These are phyloP conservation scores for Aspergillus spinulosporus DNA, from an alignment of 2,329 filamentous ascomycete genomes.

Conservation along the genomic window DNA sequence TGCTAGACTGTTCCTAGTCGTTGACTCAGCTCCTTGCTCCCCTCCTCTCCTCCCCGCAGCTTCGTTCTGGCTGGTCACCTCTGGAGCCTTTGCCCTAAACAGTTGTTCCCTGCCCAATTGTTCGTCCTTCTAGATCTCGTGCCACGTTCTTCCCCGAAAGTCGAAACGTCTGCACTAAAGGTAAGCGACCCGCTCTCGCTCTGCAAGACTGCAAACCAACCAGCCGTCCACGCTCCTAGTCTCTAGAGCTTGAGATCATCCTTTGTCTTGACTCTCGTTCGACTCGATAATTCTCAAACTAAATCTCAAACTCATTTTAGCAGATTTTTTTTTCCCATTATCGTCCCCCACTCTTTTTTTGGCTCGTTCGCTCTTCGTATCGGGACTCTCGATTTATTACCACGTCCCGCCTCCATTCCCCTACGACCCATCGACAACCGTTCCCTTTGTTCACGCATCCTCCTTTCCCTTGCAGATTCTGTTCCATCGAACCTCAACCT, in stretches of 20 bases:
- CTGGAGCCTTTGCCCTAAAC: slow-evolving; percentile 21
- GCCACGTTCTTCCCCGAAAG: slow-evolving; percentile 25
- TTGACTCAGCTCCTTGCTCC: slow-evolving; percentile 6
- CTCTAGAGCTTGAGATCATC: background rate
- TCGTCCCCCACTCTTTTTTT: background rate
- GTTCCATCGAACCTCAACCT: background rate
- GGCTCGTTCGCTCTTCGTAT: background rate
- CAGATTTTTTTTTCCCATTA: background rate
- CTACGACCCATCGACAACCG: slow-evolving; percentile 6
- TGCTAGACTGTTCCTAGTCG: background rate
- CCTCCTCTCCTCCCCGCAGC: slow-evolving; percentile 7
- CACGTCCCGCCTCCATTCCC: slow-evolving; percentile 13
- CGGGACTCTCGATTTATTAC: slow-evolving; percentile 8
- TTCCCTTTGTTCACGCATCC: slow-evolving; percentile 5
- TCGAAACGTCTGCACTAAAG: slow-evolving; percentile 20
- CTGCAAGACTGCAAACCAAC: background rate
- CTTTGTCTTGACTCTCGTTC: background rate
- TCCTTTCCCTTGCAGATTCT: slow-evolving; percentile 2
- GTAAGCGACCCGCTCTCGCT: slow-evolving; percentile 20
- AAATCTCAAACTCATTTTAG: background rate
- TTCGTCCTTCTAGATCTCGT: slow-evolving; percentile 23
- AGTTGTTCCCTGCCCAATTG: slow-evolving; percentile 24
- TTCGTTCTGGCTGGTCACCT: slow-evolving; percentile 12
- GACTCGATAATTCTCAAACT: background rate
- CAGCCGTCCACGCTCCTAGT: background rate